These are phyloP conservation scores for Cladochytrium replicatum DNA, from an alignment of 192 early-diverging fungal genomes.

Conservation along the genomic window DNA sequence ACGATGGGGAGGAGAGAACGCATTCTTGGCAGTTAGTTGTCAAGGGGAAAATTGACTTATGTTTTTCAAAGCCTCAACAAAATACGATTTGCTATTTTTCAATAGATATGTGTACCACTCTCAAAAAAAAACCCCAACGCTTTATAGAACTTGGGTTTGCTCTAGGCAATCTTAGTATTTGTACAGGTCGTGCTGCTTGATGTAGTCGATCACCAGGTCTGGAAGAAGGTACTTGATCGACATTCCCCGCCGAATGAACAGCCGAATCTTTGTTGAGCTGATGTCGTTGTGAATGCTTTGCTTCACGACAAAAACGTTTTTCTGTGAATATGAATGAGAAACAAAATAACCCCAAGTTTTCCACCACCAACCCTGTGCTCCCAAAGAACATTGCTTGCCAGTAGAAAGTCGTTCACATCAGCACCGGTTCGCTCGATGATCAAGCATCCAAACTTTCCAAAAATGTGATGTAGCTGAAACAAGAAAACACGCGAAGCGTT, in stretches of 20 bases:
- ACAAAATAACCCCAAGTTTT: conserved; percentile 3
- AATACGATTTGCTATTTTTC: too few species aligned
- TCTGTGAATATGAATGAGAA: conserved; percentile 30
- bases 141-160: too few species aligned
- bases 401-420: conserved; percentile 85
- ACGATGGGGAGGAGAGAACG: too few species aligned
- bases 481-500: not conserved
- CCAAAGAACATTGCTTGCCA: conserved; percentile 83
- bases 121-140: too few species aligned
- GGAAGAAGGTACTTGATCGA: conserved; percentile 92
- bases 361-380: conserved; percentile 56
- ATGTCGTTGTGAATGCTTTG: conserved; percentile 98
- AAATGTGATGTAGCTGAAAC: conserved; percentile 73
- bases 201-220: conserved; percentile 85
- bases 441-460: conserved; percentile 82
- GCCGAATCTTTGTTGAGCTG: conserved; percentile 89
- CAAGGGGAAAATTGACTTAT: too few species aligned
- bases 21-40: too few species aligned
- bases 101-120: too few species aligned
- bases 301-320: conserved; percentile 87
- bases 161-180: conserved; percentile 1
- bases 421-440: conserved; percentile 92
- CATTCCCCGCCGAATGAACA: conserved; percentile 90
- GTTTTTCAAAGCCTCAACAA: too few species aligned
- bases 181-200: conserved; percentile 71